Conservation (phyloP, 2,329 filamentous ascomycete species). For the Cladosporium phlei region DNA sequence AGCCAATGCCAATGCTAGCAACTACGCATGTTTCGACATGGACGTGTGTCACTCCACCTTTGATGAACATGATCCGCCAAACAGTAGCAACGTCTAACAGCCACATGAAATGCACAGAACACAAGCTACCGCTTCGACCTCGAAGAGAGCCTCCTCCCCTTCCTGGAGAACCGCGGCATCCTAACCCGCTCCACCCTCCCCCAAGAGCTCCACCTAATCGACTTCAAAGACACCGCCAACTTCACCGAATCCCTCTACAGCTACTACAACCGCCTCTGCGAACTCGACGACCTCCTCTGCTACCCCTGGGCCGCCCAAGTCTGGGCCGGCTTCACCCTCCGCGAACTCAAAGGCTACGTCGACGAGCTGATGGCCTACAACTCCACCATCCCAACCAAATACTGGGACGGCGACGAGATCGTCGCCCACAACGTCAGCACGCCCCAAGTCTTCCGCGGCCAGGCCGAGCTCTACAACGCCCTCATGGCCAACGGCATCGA, state of each 20-base stretch:
- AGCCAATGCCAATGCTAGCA: conserved; percentile 19
- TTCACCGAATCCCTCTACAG: conserved; percentile 42
- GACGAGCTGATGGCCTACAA: conserved; percentile 46
- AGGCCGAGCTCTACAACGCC: conserved; percentile 42
- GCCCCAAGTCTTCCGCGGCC: conserved; percentile 38
- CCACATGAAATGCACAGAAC: conserved; percentile 25
- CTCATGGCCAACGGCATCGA: conserved; percentile 42
- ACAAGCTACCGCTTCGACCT: conserved; percentile 42
- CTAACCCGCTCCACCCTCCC: conserved; percentile 38
- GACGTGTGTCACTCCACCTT: conserved; percentile 24
- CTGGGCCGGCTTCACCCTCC: conserved; percentile 41
- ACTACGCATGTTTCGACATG: conserved; percentile 35
- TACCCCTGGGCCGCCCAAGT: conserved; percentile 43
- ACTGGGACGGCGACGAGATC: conserved; percentile 34
- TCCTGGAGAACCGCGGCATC: conserved; percentile 40
- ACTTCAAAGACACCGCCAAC: conserved; percentile 38
- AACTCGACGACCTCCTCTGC: conserved; percentile 39
- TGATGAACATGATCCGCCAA: too few relatives aligned
- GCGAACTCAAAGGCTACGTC: conserved; percentile 44
- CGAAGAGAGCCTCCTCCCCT: conserved; percentile 43
- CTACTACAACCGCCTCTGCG: conserved; percentile 44
- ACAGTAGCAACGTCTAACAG: not conserved
- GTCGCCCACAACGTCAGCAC: conserved; percentile 29
- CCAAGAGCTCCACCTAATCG: conserved; percentile 36
- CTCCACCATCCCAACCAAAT: conserved; percentile 34